Evolutionary conservation across 2,329 filamentous ascomycete genomes (phyloP), one percentile per base, ranked within the genome.

Genomic region (Aspergillus floridensis): DNA sequence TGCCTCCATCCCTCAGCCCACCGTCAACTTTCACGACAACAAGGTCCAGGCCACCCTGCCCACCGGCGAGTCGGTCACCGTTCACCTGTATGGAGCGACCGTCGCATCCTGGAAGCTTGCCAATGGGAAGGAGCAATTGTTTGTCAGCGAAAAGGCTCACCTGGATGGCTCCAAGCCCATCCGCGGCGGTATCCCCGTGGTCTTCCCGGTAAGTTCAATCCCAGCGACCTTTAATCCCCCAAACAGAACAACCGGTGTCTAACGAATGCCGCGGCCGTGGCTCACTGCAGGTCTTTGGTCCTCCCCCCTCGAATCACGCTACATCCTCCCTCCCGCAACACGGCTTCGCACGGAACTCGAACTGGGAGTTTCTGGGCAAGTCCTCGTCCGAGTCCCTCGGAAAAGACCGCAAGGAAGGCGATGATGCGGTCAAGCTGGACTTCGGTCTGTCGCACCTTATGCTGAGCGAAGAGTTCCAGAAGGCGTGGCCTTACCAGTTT

Each of bases 81-180:
- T 99, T 41, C 82, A 96, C 61, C 86, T 98, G n/a, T 90, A 90
- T 71, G 95, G 95, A 59, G 95, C 95, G 11, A 98, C 93, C 0
- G 89, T 99, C 51, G 87, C 90, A 60, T 95, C 90, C 77, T 99
- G 95, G 95, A 96, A 95, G 82, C 88, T 90, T 72, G 84, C 87
- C 60, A 81, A 84, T 59, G 90, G 90, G 51, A 79, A 86, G 58
- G 93, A 97, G 80, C 92, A 92, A 78, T 83, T 97, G 57, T 97
- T 92, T 84, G 72, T 97, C 66, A 95, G 90, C 77, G 86, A 92
- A 62, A 86, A 83, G 59, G 90, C 93, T 49, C 86, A 86, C 70
- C 81, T 96, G 58, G 93, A 98, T 72, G 93, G 95, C 55, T 88
- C 84, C 67, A 96, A 96, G 81, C 84, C 93, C 24, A 93, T 98